Evolutionary conservation across 495 filamentous ascomycete genomes (phyloP).

Genomic region (Usnea hakonensis): DNA sequence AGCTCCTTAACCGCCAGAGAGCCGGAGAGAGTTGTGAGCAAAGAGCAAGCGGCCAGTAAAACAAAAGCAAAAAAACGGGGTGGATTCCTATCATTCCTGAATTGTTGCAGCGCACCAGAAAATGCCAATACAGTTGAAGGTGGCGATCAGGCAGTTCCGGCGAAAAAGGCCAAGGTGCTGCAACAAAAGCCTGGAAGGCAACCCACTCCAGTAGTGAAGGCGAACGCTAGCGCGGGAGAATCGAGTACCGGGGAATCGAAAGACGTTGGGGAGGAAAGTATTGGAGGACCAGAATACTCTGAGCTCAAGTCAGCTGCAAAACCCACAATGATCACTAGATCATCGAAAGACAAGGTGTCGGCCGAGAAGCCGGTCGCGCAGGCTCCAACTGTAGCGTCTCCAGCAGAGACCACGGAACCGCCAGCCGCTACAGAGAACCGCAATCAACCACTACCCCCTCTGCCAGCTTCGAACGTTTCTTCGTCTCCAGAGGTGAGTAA

Average conservation of each 20-base stretch:
- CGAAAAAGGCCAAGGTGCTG: constrained; percentile 57
- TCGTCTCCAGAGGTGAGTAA: constrained; percentile 6
- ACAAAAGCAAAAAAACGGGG: constrained; percentile 56
- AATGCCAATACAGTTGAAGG: constrained; percentile 53
- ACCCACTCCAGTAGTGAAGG: constrained; percentile 43
- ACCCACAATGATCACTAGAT: constrained; percentile 28
- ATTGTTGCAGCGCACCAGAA: constrained; percentile 68
- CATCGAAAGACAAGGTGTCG: constrained; percentile 26
- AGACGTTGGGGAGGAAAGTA: constrained; percentile 50
- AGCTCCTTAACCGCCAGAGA: constrained; percentile 28
- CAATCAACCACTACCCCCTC: constrained; percentile 21
- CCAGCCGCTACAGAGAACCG: constrained; percentile 9
- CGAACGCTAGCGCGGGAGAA: constrained; percentile 41
- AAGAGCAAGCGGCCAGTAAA: constrained; percentile 23
- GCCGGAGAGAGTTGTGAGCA: constrained; percentile 24
- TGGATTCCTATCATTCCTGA: constrained; percentile 64
- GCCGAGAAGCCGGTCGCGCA: constrained; percentile 14
- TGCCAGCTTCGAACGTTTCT: constrained; percentile 11
- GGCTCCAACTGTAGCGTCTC: not conserved
- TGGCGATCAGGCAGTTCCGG: constrained; percentile 52
- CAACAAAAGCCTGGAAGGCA: constrained; percentile 48
- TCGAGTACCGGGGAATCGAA: constrained; percentile 50
- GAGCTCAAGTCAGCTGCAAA: constrained; percentile 31
- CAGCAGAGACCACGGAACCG: constrained; percentile 13
- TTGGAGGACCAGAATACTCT: constrained; percentile 31